Conservation (phyloP, 2,329 filamentous ascomycete genomes). For the Xylariaceae sp. region DNA sequence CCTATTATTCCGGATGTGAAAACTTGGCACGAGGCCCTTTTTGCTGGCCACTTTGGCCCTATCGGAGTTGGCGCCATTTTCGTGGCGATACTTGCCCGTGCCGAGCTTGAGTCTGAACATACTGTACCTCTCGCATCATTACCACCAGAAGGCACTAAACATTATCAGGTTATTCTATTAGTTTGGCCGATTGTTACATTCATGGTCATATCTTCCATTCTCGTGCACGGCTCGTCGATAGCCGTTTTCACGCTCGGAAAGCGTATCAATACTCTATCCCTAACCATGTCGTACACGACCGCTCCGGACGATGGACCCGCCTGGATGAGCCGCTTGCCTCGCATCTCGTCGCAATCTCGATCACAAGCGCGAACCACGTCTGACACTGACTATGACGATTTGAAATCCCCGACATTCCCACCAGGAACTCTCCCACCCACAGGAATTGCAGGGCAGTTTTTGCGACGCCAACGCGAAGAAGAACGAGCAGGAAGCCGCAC, state of each 20-base stretch:
- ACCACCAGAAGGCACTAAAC: conserved; percentile 50
- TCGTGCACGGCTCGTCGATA: conserved; percentile 96
- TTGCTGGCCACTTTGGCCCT: conserved; percentile 95
- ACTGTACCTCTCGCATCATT: conserved; percentile 68
- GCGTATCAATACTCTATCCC: conserved; percentile 90
- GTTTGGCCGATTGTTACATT: conserved; percentile 97
- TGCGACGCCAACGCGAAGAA: conserved; percentile 80
- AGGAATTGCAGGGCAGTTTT: conserved; percentile 68
- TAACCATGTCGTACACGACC: conserved; percentile 94
- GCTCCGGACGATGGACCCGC: conserved; percentile 81
- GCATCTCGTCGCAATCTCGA: conserved; percentile 62
- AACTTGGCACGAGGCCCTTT: conserved; percentile 94
- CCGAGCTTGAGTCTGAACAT: conserved; percentile 75
- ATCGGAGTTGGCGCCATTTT: conserved; percentile 98
- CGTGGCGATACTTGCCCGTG: conserved; percentile 84
- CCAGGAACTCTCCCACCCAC: conserved; percentile 69
- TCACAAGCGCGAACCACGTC: conserved; percentile 85
- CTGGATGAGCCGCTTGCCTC: conserved; percentile 91
- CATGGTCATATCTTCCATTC: conserved; percentile 86
- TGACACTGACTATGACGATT: conserved; percentile 64
- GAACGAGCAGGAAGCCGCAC: conserved; percentile 55
- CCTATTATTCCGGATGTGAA: conserved; percentile 94
- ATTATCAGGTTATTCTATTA: conserved; percentile 70
- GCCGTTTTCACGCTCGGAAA: conserved; percentile 97
- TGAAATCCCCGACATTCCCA: conserved; percentile 57